Base-by-base conservation (phyloP, 805 yeast species). In the Debaryomyces hansenii region DNA sequence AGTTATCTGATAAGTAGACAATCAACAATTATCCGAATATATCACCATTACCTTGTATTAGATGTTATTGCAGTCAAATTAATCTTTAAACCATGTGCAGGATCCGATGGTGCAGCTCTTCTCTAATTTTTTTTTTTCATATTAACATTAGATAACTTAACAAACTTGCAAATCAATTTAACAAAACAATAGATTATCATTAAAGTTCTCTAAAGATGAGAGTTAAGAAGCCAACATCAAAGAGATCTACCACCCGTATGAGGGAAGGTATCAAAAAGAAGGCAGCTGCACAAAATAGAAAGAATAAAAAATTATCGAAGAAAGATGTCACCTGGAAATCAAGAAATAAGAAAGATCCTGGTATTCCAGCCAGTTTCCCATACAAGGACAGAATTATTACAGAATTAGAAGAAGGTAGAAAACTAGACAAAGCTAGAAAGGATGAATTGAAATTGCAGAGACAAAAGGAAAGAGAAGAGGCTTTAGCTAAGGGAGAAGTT, bases 261-360 rank as follows among this genome's bases (percentile, higher is more conserved):
- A 83, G 90, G 62, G 96, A 91, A 67, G 99, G 99, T 53, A 90
- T 94, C 65, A 87, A 89, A 75, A 94, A 90, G 81, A 94, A 94
- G 71, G 91, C 96, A 2, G 80, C 92, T 36, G 97, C 98, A 6
- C 92, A 91, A 58, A 79, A 85, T 53, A 83, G 95, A 69, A 94
- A 94, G 64, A 86, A 87, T 64, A 80, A 77, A 58, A 94, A 94
- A 71, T 54, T 65, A 20, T 79, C 96, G 15, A 94, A 94, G 78
- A 90, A 82, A 63, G 97, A 92, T 66, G 82, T 82, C 4, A 94
- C 98, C 12, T 94, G 99, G 99, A 90, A 81, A 64, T 87, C 96
- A 14, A 83, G 84, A 60, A 69, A 71, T 47, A 82, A 81, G 59
- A 92, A 89, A 69, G 97, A 91, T 65, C 91, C 92, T 9, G 98